These are phyloP conservation scores for Camptophora hylomeconis DNA, from an alignment of 2,329 filamentous ascomycete species.

Conservation along the genomic window DNA sequence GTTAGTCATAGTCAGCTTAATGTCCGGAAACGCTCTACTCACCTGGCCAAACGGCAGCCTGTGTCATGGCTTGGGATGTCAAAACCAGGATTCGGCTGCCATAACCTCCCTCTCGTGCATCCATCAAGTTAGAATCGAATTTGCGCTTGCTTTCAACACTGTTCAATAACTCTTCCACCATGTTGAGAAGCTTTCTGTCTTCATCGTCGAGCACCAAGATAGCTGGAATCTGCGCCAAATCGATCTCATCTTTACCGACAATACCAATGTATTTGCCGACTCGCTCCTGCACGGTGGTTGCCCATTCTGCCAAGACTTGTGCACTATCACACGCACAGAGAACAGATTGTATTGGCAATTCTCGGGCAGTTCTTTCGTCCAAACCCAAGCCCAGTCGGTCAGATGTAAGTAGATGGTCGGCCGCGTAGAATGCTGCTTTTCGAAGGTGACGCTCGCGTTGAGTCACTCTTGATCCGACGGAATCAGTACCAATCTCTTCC, in stretches of 20 bases:
- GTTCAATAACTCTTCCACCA: slow-evolving; percentile 65
- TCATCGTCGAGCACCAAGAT: slow-evolving; percentile 88
- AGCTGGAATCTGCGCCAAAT: slow-evolving; percentile 66
- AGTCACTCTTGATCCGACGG: slow-evolving; percentile 46
- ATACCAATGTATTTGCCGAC: slow-evolving; percentile 83
- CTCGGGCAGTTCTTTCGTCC: slow-evolving; percentile 68
- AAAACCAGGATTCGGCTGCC: slow-evolving; percentile 73
- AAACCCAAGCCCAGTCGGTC: slow-evolving; percentile 77
- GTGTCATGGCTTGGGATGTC: slow-evolving; percentile 76
- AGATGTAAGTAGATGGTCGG: slow-evolving; percentile 78
- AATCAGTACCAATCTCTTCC: no score
- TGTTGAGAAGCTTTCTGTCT: slow-evolving; percentile 71
- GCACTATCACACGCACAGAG: slow-evolving; percentile 91
- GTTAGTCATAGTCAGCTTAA: slow-evolving; percentile 16
- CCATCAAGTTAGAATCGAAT: slow-evolving; percentile 9
- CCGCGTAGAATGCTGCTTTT: slow-evolving; percentile 90
- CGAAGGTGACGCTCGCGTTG: slow-evolving; percentile 80
- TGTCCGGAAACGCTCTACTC: slow-evolving; percentile 24
- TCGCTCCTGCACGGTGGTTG: slow-evolving; percentile 81
- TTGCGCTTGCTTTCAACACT: slow-evolving; percentile 60
- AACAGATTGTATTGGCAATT: slow-evolving; percentile 78
- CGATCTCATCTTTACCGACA: slow-evolving; percentile 68
- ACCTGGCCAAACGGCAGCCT: slow-evolving; percentile 88
- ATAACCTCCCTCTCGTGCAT: slow-evolving; percentile 53
- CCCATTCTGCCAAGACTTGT: slow-evolving; percentile 89